A percentile compares a stretch with the other conserved stretches of the same genome.
These are phyloP conservation scores for Nidula microcarpa DNA, from an alignment of 768 basidiomycete genomes.

Conservation along the genomic window DNA sequence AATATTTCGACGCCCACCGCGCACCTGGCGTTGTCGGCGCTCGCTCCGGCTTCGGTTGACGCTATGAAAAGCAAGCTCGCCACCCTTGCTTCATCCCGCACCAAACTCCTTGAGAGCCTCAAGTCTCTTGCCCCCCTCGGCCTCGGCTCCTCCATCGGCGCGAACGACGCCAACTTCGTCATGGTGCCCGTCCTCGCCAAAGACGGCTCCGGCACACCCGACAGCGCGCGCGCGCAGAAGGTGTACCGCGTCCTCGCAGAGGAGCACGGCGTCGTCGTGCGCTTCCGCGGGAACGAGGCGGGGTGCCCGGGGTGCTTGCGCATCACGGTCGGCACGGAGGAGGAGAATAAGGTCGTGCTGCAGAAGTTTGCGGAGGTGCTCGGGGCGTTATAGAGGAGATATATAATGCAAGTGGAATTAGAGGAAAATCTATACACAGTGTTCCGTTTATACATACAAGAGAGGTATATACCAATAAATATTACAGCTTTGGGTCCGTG, in stretches of 20 bases:
- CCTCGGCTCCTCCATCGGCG: constrained; percentile 70
- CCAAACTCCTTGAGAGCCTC: constrained; percentile 48
- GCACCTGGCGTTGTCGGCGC: constrained; percentile 72
- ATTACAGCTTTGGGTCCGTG: too few relatives aligned
- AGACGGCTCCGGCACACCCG: constrained; percentile 16
- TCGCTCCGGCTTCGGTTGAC: constrained; percentile 60
- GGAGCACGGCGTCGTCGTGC: constrained; percentile 80
- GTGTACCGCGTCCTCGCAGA: constrained; percentile 87
- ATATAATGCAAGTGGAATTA: too few relatives aligned
- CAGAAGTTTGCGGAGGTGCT: constrained; percentile 51
- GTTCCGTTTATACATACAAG: too few relatives aligned
- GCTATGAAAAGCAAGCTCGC: constrained; percentile 64
- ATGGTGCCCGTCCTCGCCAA: constrained; percentile 69
- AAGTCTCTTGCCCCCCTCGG: constrained; percentile 44
- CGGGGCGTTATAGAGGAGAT: constrained; percentile 16
- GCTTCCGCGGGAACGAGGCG: constrained; percentile 81
- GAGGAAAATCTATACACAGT: too few relatives aligned
- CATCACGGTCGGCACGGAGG: constrained; percentile 83
- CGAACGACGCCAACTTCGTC: constrained; percentile 88
- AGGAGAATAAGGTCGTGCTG: constrained; percentile 68
- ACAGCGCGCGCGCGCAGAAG: constrained; percentile 40
- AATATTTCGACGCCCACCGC: constrained; percentile 93
- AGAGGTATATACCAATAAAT: too few relatives aligned
- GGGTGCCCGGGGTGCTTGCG: constrained; percentile 88
- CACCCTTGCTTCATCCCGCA: constrained; percentile 58